Evolutionary conservation across 306 rosid species (phyloP).

Genomic region (Astragalus membranaceus): DNA sequence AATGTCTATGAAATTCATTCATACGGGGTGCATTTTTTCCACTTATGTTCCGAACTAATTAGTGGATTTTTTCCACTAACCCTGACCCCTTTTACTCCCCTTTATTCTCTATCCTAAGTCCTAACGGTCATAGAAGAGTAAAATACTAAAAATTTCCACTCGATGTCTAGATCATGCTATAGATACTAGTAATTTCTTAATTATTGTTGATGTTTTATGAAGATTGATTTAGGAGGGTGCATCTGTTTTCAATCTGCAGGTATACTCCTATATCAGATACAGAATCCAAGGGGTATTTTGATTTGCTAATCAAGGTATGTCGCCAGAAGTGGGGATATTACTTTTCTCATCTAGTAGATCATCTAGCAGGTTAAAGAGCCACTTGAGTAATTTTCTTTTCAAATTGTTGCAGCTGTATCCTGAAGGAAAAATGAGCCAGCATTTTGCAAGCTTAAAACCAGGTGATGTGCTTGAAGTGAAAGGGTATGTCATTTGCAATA

Average conservation of each 20-base stretch:
- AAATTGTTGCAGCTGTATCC: constrained; percentile 72
- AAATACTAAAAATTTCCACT: background rate
- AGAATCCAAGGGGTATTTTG: constrained; percentile 86
- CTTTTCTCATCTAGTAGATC: constrained; percentile 1
- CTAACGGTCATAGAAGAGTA: background rate
- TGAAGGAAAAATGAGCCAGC: constrained; percentile 96
- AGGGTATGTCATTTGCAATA: constrained; percentile 52
- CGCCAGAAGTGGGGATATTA: background rate
- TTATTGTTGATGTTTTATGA: constrained; percentile 1
- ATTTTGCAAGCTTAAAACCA: constrained; percentile 92
- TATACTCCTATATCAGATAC: constrained; percentile 98
- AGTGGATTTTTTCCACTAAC: too few species aligned
- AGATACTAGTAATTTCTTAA: background rate
- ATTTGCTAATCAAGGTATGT: constrained; percentile 83
- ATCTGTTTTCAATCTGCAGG: constrained; percentile 39
- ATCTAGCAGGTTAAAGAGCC: background rate
- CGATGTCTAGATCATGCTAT: constrained; percentile 3
- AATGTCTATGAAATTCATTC: constrained; percentile 6
- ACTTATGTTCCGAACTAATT: too few species aligned
- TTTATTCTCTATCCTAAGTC: background rate
- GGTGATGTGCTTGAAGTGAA: constrained; percentile 97
- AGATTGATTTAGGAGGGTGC: constrained; percentile 8
- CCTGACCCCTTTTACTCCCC: background rate
- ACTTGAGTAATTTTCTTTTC: constrained; percentile 4
- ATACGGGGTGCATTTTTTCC: too few species aligned